Conservation (phyloP, 768 basidiomycete species). For the Chalciporus chontae region DNA sequence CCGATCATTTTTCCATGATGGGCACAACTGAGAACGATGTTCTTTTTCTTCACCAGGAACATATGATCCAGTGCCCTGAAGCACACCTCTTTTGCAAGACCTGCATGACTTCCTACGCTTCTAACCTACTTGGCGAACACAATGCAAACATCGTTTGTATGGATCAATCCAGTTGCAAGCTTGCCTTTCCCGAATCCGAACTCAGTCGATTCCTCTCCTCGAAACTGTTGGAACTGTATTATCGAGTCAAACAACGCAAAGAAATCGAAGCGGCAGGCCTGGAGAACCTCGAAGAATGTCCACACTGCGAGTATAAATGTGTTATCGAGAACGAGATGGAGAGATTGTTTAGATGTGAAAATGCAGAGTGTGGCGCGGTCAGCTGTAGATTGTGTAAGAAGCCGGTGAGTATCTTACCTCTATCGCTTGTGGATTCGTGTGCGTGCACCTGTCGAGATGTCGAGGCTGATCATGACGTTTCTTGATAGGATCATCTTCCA, state of each 20-base stretch:
- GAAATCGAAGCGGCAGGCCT: constrained; percentile 77
- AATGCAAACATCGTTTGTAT: constrained; percentile 70
- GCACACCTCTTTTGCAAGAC: constrained; percentile 80
- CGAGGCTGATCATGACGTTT: background rate
- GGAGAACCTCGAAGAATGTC: constrained; percentile 84
- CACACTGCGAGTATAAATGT: constrained; percentile 84
- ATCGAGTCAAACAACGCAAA: constrained; percentile 71
- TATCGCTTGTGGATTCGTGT: background rate
- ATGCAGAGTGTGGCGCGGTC: constrained; percentile 66
- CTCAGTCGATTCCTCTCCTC: constrained; percentile 61
- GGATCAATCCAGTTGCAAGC: constrained; percentile 72
- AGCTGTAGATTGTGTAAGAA: constrained; percentile 82
- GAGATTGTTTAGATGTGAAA: constrained; percentile 54
- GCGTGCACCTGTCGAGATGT: background rate
- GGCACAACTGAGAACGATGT: background rate
- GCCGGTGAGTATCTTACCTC: constrained; percentile 39
- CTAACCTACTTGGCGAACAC: constrained; percentile 62
- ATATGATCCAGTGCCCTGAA: constrained; percentile 88
- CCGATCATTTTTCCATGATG: background rate
- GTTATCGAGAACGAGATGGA: constrained; percentile 70
- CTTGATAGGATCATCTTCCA: constrained; percentile 68
- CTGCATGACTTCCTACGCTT: constrained; percentile 69
- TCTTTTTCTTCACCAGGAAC: constrained; percentile 45
- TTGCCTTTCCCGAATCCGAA: constrained; percentile 65
- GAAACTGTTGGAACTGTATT: constrained; percentile 68